A percentile compares a stretch with the other conserved stretches of the same genome.
Conservation (phyloP, 768 basidiomycete genomes). For the Gloeophyllum trabeum region DNA sequence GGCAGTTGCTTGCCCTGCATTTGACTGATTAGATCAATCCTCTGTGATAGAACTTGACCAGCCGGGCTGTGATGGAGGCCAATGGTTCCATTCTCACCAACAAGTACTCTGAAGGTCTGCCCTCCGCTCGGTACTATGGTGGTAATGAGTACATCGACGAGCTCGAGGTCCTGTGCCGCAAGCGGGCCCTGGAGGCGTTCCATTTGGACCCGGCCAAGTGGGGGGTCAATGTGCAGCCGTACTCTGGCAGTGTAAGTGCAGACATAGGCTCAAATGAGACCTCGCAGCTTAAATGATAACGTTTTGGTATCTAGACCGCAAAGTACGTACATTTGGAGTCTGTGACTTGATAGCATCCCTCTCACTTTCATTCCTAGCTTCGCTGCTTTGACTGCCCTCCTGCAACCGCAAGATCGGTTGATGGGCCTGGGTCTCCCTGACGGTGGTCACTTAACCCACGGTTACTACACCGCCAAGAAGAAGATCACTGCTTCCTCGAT, state of each 20-base stretch:
- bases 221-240: slow-evolving; percentile 99
- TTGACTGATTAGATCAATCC: background rate
- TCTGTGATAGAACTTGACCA: slow-evolving; percentile 80
- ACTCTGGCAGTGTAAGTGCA: slow-evolving; percentile 75
- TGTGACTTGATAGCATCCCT: background rate
- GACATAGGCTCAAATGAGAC: background rate
- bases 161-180: slow-evolving; percentile 88
- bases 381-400: slow-evolving; percentile 89
- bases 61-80: slow-evolving; percentile 91
- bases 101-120: slow-evolving; percentile 99
- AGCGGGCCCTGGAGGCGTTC: slow-evolving; percentile 93
- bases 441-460: slow-evolving; percentile 95
- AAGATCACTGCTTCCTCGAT: slow-evolving; percentile 99
- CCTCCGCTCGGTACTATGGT: slow-evolving; percentile 93
- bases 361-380: slow-evolving; percentile 57
- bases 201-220: slow-evolving; percentile 86
- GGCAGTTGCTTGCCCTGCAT: background rate
- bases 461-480: slow-evolving; percentile 98
- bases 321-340: slow-evolving; percentile 43
- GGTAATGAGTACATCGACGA: slow-evolving; percentile 98
- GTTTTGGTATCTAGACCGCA: slow-evolving; percentile 39
- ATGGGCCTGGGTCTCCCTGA: slow-evolving; percentile 99
- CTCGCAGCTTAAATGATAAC: background rate
- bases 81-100: slow-evolving; percentile 98
- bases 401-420: slow-evolving; percentile 94